A percentile compares a stretch with the other conserved stretches of the same genome.
phyloP scores from a whole-genome alignment of 495 filamentous ascomycete species.

The Lasiosphaeris hirsuta region DNA sequence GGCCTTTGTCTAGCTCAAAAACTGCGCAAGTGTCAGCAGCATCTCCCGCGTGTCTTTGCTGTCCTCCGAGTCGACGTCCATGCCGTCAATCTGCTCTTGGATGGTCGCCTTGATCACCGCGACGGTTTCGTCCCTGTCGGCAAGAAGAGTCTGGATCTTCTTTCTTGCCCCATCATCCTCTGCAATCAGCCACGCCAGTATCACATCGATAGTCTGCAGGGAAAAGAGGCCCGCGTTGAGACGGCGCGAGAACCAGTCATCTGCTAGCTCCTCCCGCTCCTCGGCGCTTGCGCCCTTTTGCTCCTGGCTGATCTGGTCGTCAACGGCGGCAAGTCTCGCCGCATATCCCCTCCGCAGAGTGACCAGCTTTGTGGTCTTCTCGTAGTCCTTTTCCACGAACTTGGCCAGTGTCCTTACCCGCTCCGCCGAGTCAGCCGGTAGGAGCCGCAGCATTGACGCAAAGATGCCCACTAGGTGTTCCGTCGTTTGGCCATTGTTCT shows the following conservation, averaged over 20 bases:
- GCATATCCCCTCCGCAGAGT: constrained; percentile 70
- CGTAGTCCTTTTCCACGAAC: constrained; percentile 92
- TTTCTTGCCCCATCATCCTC: constrained; percentile 79
- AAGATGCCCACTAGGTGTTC: constrained; percentile 92
- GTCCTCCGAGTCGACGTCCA: constrained; percentile 53
- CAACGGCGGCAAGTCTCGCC: constrained; percentile 59
- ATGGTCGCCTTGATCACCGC: constrained; percentile 63
- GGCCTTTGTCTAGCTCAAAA: constrained; percentile 39
- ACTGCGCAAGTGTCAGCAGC: constrained; percentile 63
- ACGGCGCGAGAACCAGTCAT: constrained; percentile 76
- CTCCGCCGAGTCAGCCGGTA: constrained; percentile 75
- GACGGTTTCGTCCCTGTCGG: constrained; percentile 64
- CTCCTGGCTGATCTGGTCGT: constrained; percentile 64
- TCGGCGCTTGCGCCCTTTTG: constrained; percentile 49
- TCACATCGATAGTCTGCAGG: constrained; percentile 80
- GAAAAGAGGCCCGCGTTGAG: constrained; percentile 85
- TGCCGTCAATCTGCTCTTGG: constrained; percentile 61
- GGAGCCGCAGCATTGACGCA: constrained; percentile 70
- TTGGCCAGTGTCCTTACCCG: constrained; percentile 86
- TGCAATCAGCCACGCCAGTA: constrained; percentile 88
- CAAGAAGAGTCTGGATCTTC: constrained; percentile 61
- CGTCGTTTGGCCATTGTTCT: constrained; percentile 63
- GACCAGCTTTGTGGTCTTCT: constrained; percentile 70
- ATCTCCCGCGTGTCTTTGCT: constrained; percentile 64
- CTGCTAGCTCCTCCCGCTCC: constrained; percentile 54